phyloP scores from a whole-genome alignment of 177 flowering plant genomes.

The Telopea speciosissima region DNA sequence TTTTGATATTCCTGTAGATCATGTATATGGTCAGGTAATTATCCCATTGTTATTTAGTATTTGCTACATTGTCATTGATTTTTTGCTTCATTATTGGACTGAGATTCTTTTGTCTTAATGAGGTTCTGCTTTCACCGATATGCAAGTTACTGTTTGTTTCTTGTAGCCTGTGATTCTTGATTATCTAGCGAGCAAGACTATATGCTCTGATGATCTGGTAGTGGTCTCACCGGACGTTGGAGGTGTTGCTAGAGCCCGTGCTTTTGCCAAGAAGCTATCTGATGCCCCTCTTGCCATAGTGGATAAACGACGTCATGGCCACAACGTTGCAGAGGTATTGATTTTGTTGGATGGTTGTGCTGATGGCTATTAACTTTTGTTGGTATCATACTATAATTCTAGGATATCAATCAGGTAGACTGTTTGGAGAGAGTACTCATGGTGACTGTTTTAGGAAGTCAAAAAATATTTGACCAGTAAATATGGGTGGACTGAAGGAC shows the following conservation, averaged over 20 bases:
- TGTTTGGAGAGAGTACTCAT: no score
- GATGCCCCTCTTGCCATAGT: conserved; percentile 99
- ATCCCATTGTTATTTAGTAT: background rate
- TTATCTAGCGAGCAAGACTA: conserved; percentile 94
- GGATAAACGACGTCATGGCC: conserved; percentile 96
- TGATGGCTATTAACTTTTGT: background rate
- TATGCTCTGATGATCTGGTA: conserved; percentile 81
- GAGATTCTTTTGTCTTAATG: background rate
- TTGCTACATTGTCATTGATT: background rate
- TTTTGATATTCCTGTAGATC: conserved; percentile 99
- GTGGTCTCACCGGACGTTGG: conserved; percentile 99
- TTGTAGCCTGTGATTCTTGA: conserved; percentile 93
- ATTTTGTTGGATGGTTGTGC: background rate
- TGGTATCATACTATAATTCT: no score
- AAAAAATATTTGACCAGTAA: no score
- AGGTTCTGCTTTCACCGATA: background rate
- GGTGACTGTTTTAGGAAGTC: no score
- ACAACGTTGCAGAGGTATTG: conserved; percentile 94
- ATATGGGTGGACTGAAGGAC: no score
- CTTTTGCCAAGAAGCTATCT: conserved; percentile 93
- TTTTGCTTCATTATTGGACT: background rate
- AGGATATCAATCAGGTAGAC: no score
- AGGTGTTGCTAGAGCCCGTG: conserved; percentile 98
- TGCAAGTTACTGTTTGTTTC: conserved; percentile 7
- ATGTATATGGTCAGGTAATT: conserved; percentile 91